Evolutionary conservation across 805 yeast species (phyloP), one percentile per base, ranked within the genome.

Genomic region (Barnettozyma vustinii): DNA sequence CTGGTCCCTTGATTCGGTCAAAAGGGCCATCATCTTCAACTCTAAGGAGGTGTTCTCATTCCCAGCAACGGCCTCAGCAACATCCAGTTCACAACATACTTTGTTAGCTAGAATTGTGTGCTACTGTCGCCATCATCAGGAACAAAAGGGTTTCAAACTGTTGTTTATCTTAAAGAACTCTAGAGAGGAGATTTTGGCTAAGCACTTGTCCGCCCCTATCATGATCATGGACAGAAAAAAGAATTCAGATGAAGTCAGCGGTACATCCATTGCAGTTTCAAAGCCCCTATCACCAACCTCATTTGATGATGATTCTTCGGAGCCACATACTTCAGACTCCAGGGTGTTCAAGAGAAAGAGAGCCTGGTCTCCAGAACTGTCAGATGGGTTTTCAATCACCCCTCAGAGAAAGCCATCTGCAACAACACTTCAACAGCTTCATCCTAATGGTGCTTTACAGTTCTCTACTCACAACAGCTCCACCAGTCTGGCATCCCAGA

Each of bases 161-260:
- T 67, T 87, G 42, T 80, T 87, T 53, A 79, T 85, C 3, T 61
- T 92, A 44, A 83, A 80, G 52, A 81, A 91, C 64, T 62, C 71
- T 48, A 61, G 71, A 9, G 85, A 83, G 20, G 71, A 74, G 21
- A 74, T 89, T 5, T 74, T 92, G 16, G 97, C 91, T 7, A 83
- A 83, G 57, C 80, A 80, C 19, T 64, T 84, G 8, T 80, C 96
- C 1, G 69, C 82, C 9, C 81, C 89, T 6, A 87, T 92, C 27
- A 84, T 88, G 84, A 90, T 92, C 45, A 92, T 96, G 81, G 98
- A 94, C 66, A 83, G 96, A 66, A 95, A 92, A 74, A 91, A 59
- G 47, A 53, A 49, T 20, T 35, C 42, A 5, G 63, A 60, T 9
- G 65, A 55, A 6, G 46, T 37, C 3, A 23, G 12, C 13, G 46